Conservation (phyloP, 768 basidiomycete species). For the Suillus fuscotomentosus region DNA sequence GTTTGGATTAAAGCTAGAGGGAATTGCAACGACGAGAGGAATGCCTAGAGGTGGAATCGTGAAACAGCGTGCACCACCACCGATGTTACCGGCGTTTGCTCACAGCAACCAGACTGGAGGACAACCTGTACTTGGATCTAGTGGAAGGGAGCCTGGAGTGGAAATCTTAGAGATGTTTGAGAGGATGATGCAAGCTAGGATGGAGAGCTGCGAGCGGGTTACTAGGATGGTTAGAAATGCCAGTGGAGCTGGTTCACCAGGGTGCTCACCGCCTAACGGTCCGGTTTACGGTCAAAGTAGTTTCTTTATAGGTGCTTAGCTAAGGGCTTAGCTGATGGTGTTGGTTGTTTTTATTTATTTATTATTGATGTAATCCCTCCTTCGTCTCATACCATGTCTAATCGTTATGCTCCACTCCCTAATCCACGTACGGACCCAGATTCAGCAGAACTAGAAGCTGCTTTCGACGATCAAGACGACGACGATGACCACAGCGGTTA, state of each 20-base stretch:
- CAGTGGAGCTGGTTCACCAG: constrained; percentile 24
- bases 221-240: constrained; percentile 54
- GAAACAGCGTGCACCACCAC: constrained; percentile 32
- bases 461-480: constrained; percentile 80
- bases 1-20: constrained; percentile 51
- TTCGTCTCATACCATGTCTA: constrained; percentile 36
- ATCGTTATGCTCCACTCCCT: constrained; percentile 68
- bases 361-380: not conserved
- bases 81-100: constrained; percentile 23
- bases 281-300: constrained; percentile 2
- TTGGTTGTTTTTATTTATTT: not conserved
- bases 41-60: constrained; percentile 24
- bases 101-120: not conserved
- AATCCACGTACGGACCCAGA: constrained; percentile 51
- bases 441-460: constrained; percentile 76
- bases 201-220: constrained; percentile 74
- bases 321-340: not conserved
- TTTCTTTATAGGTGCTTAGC: constrained; percentile 1
- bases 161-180: constrained; percentile 67
- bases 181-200: constrained; percentile 68
- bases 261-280: not conserved
- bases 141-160: constrained; percentile 39
- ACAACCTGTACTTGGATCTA: constrained; percentile 24
- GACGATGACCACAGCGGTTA: constrained; percentile 44
- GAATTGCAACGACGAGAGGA: constrained; percentile 32